Evolutionary conservation across 257 asterid species (phyloP), one percentile per base, ranked within the genome.

Genomic region (Ilex aquifolium): DNA sequence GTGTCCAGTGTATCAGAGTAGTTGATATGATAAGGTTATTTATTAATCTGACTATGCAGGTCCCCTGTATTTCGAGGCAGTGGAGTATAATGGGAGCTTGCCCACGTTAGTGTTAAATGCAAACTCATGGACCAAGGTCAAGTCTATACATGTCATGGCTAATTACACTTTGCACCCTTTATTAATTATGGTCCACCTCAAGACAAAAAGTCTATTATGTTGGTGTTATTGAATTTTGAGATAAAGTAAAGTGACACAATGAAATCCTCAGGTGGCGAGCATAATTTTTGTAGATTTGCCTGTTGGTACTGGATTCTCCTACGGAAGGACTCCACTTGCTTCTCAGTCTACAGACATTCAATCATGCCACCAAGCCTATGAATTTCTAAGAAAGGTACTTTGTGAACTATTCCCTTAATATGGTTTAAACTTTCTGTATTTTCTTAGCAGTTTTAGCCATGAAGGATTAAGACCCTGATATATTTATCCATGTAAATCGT

Each of bases 301-400:
- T 0, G 80, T 75, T 59, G 71, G 72, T 13, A 71, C 78, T 65
- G 83, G 83, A 13, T 78, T 71, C 66, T 78, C 83, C 2, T 78
- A 78, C 63, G 83, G 68, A 7, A 75, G 52, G 42, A 78, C 74
- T 6, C 57, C 67, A 29, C 29, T 63, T 17, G 78, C 80, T 2
- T 50, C 72, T 36, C 60, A 65, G 15, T 63, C 64, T 49, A 68
- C 15, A 27, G 80, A 67, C 62, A 32, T 72, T 30, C 66, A 78
- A 42, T 61, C 78, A 16, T 68, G 42, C 50, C 54, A 15, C 12
- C 75, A 78, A 56, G 67, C 63, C 58, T 69, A 65, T 56, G 62
- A 78, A 31, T 78, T 78, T 69, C 40, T 78, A 16, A 68, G 32
- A 36, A 71, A 74, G 83, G 83, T 78, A 40, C 21, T n/a, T n/a